phyloP scores from a whole-genome alignment of 1,284 basidiomycete species.

The Ustanciosporium gigantosporum region DNA sequence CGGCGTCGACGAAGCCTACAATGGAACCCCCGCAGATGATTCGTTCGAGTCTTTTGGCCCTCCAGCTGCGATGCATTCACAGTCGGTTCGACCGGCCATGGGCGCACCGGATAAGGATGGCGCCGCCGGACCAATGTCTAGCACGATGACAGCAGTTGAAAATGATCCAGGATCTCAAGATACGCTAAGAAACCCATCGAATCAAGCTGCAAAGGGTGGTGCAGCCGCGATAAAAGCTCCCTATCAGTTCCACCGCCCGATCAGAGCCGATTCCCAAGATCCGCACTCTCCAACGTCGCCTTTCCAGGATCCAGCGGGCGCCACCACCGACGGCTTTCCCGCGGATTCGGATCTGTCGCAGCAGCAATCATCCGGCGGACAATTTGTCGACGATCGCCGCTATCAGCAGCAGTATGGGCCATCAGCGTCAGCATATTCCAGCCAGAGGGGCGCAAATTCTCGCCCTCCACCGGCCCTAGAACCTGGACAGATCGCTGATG shows the following conservation, averaged over 20 bases:
- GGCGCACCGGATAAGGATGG: too few species aligned
- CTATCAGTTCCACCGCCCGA: constrained; percentile 29
- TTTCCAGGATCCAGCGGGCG: constrained; percentile 7
- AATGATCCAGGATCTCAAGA: not conserved
- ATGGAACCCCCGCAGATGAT: constrained; percentile 1
- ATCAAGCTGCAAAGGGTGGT: too few species aligned
- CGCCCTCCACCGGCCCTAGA: not conserved
- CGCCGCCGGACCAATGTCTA: not conserved
- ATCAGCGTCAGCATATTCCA: too few species aligned
- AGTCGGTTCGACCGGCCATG: too few species aligned
- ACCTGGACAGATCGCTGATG: not conserved
- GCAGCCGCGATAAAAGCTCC: not conserved
- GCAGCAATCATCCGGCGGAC: not conserved
- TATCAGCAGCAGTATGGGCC: too few species aligned
- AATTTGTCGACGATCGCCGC: too few species aligned
- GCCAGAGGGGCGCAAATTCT: too few species aligned
- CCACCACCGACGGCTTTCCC: not conserved
- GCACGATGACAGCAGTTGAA: too few species aligned
- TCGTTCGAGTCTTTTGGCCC: constrained; percentile 8
- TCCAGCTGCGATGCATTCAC: not conserved
- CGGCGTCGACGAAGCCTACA: constrained; percentile 5
- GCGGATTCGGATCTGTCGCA: not conserved
- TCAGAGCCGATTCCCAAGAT: constrained; percentile 2
- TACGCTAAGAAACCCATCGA: too few species aligned
- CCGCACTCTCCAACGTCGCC: constrained; percentile 12